phyloP scores from a whole-genome alignment of 2,329 filamentous ascomycete genomes.

The Cercospora canescens region DNA sequence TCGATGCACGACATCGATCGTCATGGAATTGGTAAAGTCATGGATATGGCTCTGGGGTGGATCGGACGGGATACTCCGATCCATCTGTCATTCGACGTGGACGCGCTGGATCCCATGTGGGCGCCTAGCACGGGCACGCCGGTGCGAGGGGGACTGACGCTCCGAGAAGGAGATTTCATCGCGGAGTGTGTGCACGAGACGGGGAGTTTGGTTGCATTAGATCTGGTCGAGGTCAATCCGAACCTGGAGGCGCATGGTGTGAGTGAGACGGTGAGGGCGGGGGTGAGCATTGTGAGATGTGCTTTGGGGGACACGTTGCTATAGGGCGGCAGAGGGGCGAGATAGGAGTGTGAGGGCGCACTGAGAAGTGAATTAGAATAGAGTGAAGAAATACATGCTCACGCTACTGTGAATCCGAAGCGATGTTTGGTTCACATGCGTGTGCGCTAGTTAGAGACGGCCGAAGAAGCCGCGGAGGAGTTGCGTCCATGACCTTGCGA shows the following conservation, averaged over 20 bases:
- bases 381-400: background rate
- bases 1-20: slow-evolving; percentile 98
- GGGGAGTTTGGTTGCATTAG: slow-evolving; percentile 57
- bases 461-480: slow-evolving; percentile 1
- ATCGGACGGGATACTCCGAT: slow-evolving; percentile 94
- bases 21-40: slow-evolving; percentile 89
- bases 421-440: background rate
- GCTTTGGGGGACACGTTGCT: slow-evolving; percentile 89
- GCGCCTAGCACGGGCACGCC: slow-evolving; percentile 94
- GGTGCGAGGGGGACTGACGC: slow-evolving; percentile 86
- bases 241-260: slow-evolving; percentile 60
- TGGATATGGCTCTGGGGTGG: slow-evolving; percentile 97
- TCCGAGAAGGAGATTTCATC: slow-evolving; percentile 96
- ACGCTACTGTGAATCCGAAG: background rate
- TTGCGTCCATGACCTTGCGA: background rate
- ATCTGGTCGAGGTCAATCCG: slow-evolving; percentile 58
- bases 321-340: slow-evolving; percentile 39
- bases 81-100: slow-evolving; percentile 95
- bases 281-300: slow-evolving; percentile 87
- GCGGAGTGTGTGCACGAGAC: slow-evolving; percentile 66
- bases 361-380: background rate
- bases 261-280: slow-evolving; percentile 83
- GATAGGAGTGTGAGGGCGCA: no score
- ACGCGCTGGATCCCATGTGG: slow-evolving; percentile 94
- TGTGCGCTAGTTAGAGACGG: background rate